Conservation (phyloP, 2,329 filamentous ascomycete genomes). For the Sarocladiaceae sp. region DNA sequence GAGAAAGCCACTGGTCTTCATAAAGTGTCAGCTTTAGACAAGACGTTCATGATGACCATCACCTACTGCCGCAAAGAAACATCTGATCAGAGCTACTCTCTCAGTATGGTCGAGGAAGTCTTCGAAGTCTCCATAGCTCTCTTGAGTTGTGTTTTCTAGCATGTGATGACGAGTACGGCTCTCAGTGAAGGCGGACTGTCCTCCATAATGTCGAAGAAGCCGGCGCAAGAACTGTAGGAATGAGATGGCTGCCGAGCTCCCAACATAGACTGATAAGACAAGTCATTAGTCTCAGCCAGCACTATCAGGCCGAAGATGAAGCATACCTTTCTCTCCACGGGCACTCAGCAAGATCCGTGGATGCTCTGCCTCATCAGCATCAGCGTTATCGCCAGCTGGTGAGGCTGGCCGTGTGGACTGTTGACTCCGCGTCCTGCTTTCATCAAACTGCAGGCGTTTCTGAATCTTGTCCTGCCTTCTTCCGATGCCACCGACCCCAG, state of each 20-base stretch:
- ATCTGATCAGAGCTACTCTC: not conserved
- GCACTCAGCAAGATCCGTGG: conserved; percentile 5
- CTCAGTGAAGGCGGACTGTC: conserved; percentile 4
- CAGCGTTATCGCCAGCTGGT: not conserved
- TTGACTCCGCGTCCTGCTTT: not conserved
- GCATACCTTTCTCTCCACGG: conserved; percentile 5
- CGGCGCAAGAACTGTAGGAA: conserved; percentile 7
- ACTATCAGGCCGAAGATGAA: not conserved
- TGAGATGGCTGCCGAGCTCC: conserved; percentile 7
- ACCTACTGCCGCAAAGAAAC: not conserved
- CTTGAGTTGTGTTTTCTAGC: conserved; percentile 4
- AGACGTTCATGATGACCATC: not conserved
- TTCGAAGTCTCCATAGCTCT: conserved; percentile 7
- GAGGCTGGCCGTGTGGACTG: not conserved
- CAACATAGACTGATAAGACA: conserved; percentile 3
- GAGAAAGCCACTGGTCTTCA: conserved; percentile 3
- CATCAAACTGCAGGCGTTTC: not conserved
- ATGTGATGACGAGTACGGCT: conserved; percentile 7
- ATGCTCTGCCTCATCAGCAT: conserved; percentile 4
- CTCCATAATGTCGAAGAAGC: conserved; percentile 5
- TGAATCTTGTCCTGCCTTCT: conserved; percentile 1
- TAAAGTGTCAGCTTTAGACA: not conserved
- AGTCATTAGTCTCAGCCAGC: not conserved
- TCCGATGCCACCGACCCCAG: too few species aligned
- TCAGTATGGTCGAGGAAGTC: conserved; percentile 3